Percentiles rank a stretch among this genome's conserved stretches.
Evolutionary conservation across 768 basidiomycete species (phyloP).

Genomic region (Ramaria rubella): DNA sequence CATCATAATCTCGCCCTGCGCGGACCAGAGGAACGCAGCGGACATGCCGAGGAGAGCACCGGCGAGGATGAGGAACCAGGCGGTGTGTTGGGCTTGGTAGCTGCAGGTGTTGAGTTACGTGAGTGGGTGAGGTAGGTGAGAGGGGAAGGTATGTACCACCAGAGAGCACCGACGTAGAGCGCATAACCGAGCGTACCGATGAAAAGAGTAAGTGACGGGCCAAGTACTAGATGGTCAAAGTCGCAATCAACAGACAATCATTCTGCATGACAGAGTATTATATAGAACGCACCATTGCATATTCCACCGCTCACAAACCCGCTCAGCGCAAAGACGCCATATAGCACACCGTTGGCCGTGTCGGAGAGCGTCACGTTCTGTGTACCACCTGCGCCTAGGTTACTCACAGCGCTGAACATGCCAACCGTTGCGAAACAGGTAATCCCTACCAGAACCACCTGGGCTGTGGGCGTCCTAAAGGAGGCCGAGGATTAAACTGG

Average conservation of each 20-base stretch:
- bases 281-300: slow-evolving; percentile 23
- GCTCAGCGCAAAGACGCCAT: slow-evolving; percentile 36
- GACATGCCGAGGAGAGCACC: slow-evolving; percentile 46
- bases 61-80: slow-evolving; percentile 42
- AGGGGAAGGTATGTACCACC: slow-evolving; percentile 27
- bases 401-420: not conserved
- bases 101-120: slow-evolving; percentile 20
- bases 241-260: not conserved
- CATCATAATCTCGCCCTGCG: slow-evolving; percentile 50
- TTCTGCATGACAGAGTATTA: not conserved
- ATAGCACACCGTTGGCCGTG: slow-evolving; percentile 37
- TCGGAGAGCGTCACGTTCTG: slow-evolving; percentile 35
- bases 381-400: slow-evolving; percentile 34
- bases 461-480: slow-evolving; percentile 24
- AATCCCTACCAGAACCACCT: slow-evolving; percentile 31
- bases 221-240: slow-evolving; percentile 26
- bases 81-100: slow-evolving; percentile 32
- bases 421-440: slow-evolving; percentile 28
- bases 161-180: slow-evolving; percentile 41
- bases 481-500: not conserved
- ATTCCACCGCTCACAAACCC: slow-evolving; percentile 36
- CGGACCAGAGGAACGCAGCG: slow-evolving; percentile 49
- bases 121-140: not conserved
- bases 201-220: slow-evolving; percentile 42
- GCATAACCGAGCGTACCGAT: slow-evolving; percentile 48